Conservation (phyloP, 2,329 filamentous ascomycete genomes). For the Huntiella bhutanensis region DNA sequence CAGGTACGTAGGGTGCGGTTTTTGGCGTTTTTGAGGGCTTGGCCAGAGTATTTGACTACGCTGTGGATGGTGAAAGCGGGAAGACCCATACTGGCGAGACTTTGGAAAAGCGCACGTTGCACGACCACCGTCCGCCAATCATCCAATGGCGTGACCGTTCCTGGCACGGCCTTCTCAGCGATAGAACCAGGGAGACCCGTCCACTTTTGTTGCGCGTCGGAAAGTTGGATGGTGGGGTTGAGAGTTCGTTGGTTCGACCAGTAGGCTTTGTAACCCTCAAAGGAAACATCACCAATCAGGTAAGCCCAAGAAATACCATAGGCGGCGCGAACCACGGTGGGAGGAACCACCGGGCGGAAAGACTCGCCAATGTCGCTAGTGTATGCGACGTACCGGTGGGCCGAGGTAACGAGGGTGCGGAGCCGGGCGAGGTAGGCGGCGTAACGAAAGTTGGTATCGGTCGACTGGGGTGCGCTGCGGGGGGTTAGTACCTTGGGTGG, state of each 20-base stretch:
- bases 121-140: constrained; percentile 85
- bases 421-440: constrained; percentile 77
- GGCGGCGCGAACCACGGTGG: constrained; percentile 57
- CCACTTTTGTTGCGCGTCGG: constrained; percentile 27
- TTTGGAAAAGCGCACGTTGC: constrained; percentile 79
- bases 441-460: constrained; percentile 72
- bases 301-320: constrained; percentile 92
- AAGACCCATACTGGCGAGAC: constrained; percentile 77
- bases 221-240: constrained; percentile 44
- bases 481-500: background rate
- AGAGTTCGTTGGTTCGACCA: constrained; percentile 61
- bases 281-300: constrained; percentile 69
- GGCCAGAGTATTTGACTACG: constrained; percentile 74
- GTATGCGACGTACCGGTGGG: constrained; percentile 92
- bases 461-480: constrained; percentile 44
- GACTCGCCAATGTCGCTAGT: constrained; percentile 93
- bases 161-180: constrained; percentile 18
- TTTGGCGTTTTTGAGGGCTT: constrained; percentile 66
- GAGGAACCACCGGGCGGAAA: constrained; percentile 83
- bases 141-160: constrained; percentile 49
- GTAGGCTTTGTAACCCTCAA: constrained; percentile 94
- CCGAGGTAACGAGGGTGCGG: constrained; percentile 71
- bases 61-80: constrained; percentile 89
- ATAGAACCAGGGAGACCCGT: constrained; percentile 24
- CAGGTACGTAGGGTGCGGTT: constrained; percentile 61